Evolutionary conservation across 805 yeast genomes (phyloP).

Genomic region (Brettanomyces sp.): DNA sequence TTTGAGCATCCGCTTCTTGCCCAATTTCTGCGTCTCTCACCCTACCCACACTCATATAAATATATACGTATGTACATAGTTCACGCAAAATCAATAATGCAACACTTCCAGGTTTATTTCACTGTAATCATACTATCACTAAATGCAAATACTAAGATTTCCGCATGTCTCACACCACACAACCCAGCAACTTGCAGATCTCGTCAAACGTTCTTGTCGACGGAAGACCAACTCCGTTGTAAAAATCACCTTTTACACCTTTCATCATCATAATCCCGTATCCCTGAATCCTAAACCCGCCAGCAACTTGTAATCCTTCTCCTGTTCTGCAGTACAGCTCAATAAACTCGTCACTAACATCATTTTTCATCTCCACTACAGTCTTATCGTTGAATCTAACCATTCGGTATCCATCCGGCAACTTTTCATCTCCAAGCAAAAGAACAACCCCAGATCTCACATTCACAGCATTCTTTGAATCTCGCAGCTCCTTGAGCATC

Average conservation of each 20-base stretch:
- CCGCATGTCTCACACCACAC: neutral
- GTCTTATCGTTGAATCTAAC: slow-evolving; percentile 17
- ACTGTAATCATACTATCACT: slow-evolving; percentile 2
- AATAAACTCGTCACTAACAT: slow-evolving; percentile 46
- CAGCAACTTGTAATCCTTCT: slow-evolving; percentile 81
- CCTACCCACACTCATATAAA: neutral
- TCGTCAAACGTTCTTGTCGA: slow-evolving; percentile 36
- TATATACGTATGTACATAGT: neutral
- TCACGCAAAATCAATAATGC: neutral
- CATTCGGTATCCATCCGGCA: slow-evolving; percentile 10
- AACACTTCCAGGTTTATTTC: neutral
- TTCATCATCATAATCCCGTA: slow-evolving; percentile 56
- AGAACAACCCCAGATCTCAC: slow-evolving; percentile 50
- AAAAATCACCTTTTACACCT: slow-evolving; percentile 67
- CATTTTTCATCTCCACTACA: slow-evolving; percentile 28
- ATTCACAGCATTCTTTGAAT: slow-evolving; percentile 32
- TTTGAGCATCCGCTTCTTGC: no score
- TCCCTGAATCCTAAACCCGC: slow-evolving; percentile 84
- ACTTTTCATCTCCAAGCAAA: slow-evolving; percentile 17
- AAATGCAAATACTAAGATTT: neutral
- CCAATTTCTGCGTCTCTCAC: no score
- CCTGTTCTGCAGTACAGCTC: slow-evolving; percentile 53
- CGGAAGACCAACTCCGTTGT: slow-evolving; percentile 86
- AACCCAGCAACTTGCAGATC: slow-evolving; percentile 11
- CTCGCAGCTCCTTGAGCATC: slow-evolving; percentile 39